Conservation (phyloP, 371 early-diverging fungal species). For the Thermomucor indicae-seudaticae region DNA sequence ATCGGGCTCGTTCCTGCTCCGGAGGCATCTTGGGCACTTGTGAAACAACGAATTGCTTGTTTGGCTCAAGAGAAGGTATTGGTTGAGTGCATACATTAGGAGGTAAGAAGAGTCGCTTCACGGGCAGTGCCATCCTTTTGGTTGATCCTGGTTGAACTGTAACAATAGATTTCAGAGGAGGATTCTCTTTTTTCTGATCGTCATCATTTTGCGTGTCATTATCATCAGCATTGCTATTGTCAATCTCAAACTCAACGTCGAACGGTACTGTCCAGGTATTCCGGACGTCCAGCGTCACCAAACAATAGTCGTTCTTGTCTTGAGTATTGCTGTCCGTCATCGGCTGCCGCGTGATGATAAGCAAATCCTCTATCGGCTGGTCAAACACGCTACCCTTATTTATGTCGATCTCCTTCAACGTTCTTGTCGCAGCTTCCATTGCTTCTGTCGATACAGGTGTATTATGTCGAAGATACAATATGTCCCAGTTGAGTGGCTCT, state of each 20-base stretch:
- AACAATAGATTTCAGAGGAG: constrained; percentile 15
- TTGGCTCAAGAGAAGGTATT: constrained; percentile 67
- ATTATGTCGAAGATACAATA: constrained; percentile 50
- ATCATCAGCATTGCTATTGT: no score
- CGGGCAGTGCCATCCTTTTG: constrained; percentile 61
- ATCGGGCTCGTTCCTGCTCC: constrained; percentile 53
- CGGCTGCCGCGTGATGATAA: constrained; percentile 15
- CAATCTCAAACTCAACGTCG: constrained; percentile 61
- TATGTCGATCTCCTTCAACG: constrained; percentile 1
- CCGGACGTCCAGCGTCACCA: constrained; percentile 75
- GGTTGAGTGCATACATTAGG: constrained; percentile 40
- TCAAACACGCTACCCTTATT: constrained; percentile 1
- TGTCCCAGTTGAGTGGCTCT: constrained; percentile 63
- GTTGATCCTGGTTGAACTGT: constrained; percentile 36
- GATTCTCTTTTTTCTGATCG: constrained; percentile 20
- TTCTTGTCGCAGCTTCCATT: constrained; percentile 16
- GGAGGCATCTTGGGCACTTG: constrained; percentile 37
- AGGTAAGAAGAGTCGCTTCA: constrained; percentile 60
- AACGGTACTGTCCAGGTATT: constrained; percentile 74
- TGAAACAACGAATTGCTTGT: constrained; percentile 76
- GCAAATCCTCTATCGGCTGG: constrained; percentile 12
- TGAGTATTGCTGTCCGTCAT: constrained; percentile 10
- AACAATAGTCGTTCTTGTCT: constrained; percentile 59
- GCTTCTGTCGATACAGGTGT: constrained; percentile 13
- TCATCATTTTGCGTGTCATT: no score